Evolutionary conservation across 768 basidiomycete genomes (phyloP), one percentile per base, ranked within the genome.

Genomic region (Sutorius australiensis): DNA sequence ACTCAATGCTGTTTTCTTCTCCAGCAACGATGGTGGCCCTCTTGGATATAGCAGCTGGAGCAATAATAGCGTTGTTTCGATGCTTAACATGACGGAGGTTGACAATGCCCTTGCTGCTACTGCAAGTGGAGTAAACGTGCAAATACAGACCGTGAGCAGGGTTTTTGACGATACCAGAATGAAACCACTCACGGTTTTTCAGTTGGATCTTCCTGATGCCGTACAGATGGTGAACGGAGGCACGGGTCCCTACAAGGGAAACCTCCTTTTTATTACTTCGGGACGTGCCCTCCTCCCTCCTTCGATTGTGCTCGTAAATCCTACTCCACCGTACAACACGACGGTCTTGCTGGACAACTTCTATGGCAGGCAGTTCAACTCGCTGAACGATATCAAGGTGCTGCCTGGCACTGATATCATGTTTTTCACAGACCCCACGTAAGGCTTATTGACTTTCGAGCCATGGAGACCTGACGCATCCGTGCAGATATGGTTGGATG

Each of bases 311-410:
- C 76, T 86, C 24, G 81, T 89, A 45, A 81, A 88, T 63, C 86
- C 87, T 0, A 63, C 61, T 4, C 63, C 79, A 8, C 88, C 88
- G 0, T 75, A 83, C 68, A 86, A 89, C 50, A 71, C 78, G 7
- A 89, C 85, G 0, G 42, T 87, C 30, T 67, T 92, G 14, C 67
- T 92, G 54, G 86, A 91, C 69, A 92, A 90, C 70, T 89, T 78
- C 68, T 87, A 80, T 60, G 89, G 89, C 2, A 74, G 87, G 3
- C 88, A 89, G 58, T 92, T 90, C 71, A 90, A 87, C 68, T 89
- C 89, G 1, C 66, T 92, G 46, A 89, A 91, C 65, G 89, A 93
- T 57, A 75, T 86, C 53, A 89, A 87, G 60, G 73, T 89, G 3
- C 83, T 89, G 48, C 87, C 86, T 2, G 67, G 69, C 5, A 85